Evolutionary conservation across 1,284 basidiomycete genomes (phyloP), one percentile per base, ranked within the genome.

Genomic region (Apiotrichum veenhuisii): DNA sequence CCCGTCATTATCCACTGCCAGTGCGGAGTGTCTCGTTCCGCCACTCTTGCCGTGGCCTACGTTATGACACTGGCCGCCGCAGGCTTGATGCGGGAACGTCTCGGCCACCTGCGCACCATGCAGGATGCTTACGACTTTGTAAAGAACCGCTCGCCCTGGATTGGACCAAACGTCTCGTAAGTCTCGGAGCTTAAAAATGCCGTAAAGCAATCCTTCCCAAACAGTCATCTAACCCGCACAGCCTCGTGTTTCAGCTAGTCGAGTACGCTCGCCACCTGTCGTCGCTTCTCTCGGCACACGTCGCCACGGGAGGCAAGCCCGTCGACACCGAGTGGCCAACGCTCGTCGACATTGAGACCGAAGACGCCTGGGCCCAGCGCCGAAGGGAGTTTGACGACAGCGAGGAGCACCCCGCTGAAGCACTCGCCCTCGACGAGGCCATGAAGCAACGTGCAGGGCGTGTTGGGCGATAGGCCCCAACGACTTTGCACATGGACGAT

Each of bases 121-220:
- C 91, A 96, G 73, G 89, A 87, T 53, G 89, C 92, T 38, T 98
- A 97, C 78, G 80, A 87, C 61, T 93, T 85, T 76, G 90, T 94
- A 48, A 95, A 96, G 77, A 81, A 84, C 67, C 92, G 89, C 78
- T 91, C 88, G 70, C 85, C 84, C 71, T 89, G 88, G 81, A 85
- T 91, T 61, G 90, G 92, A 22, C 93, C 95, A 43, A 98, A 98
- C 77, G 94, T 95, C 85, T 91, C 88, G 89, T 93, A 78, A 79
- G 90, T 86, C 4, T 10, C 11, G 17, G 23, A 26, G 25, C 42
- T 26, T 36, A 30, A 7, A 3, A 9, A 53, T 22, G 14, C 30
- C 18, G 23, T 37, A n/a, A 45, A 12, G 7, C 20, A n/a, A 18
- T 20, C n/a, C n/a, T n/a, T n/a, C n/a, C n/a, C 15, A 26, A 22